Evolutionary conservation across 2,329 filamentous ascomycete species (phyloP), one percentile per base, ranked within the genome.

Genomic region (Graphium sp.): DNA sequence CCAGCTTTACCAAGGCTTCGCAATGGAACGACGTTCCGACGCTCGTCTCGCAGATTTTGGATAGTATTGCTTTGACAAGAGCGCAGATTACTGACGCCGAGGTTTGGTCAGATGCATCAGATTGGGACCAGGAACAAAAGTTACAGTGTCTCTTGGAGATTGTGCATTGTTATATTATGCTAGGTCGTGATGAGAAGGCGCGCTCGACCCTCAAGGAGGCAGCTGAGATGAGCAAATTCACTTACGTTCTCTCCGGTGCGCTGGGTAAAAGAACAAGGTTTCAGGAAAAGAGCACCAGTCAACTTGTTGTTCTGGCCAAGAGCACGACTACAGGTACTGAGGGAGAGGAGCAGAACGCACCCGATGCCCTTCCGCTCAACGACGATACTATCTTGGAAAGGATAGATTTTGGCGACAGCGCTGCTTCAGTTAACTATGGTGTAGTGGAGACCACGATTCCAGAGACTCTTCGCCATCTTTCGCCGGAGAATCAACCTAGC

Each of bases 311-410:
- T 3, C 57, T 95, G 18, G 89, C 89, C 1, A 83, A 72, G 47
- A 94, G 85, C 45, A 59, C 58, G 6, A 31, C 42, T 5, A 39
- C 35, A 6, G 36, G 40, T 8, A 26, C 24, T 4, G 27, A 31
- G 5, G 35, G 34, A 5, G 37, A 35, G 2, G 40, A 36, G 15
- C 37, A 43, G 5, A 40, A 19, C 4, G 42, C 41, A 26, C 83
- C 84, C 0, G 66, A 76, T 39, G 74, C 76, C 3, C 49, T 95
- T 10, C 66, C 78, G 20, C 56, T 95, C 4, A 91, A 95, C 44
- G 81, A 98, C 41, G 89, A 98, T 46, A 95, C 89, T 0, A 62
- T 98, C 0, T 61, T 95, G 2, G 89, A 98, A 47, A 69, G 73
- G 4, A 87, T 98, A 22, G 65, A 77, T 1, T 98, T 94, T 43